Evolutionary conservation across 2,329 filamentous ascomycete species (phyloP).

Genomic region (Diplodia corticola): DNA sequence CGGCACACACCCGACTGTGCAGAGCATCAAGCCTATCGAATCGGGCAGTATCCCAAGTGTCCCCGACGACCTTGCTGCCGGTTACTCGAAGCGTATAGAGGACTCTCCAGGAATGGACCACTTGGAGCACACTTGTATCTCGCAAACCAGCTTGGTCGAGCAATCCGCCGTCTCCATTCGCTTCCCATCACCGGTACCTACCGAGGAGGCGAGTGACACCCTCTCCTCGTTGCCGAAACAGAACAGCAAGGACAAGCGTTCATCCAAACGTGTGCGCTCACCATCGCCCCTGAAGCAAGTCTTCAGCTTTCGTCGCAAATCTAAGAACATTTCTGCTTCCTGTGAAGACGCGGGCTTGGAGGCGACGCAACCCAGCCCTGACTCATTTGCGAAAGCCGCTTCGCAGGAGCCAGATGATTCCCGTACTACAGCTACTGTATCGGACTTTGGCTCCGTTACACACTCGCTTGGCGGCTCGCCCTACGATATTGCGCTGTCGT

Average conservation of each 20-base stretch:
- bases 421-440: constrained; percentile 30
- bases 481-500: constrained; percentile 43
- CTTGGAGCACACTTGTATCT: constrained; percentile 38
- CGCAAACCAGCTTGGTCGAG: constrained; percentile 29
- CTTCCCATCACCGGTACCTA: constrained; percentile 24
- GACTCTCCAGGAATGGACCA: constrained; percentile 39
- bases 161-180: constrained; percentile 24
- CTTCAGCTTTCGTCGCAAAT: constrained; percentile 9
- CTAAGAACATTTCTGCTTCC: not conserved
- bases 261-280: not conserved
- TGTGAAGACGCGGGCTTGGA: not conserved
- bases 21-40: constrained; percentile 34
- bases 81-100: constrained; percentile 40
- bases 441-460: constrained; percentile 45
- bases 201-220: not conserved
- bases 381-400: not conserved
- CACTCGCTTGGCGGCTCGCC: constrained; percentile 45
- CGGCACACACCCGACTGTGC: constrained; percentile 33
- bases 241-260: not conserved
- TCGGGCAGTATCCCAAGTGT: constrained; percentile 37
- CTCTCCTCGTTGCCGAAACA: not conserved
- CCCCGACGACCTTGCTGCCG: constrained; percentile 36
- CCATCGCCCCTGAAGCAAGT: constrained; percentile 11
- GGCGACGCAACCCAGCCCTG: not conserved
- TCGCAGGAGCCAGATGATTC: constrained; percentile 23